These are phyloP conservation scores for Thielaviopsis euricoi DNA, from an alignment of 2,329 filamentous ascomycete species.

Conservation along the genomic window DNA sequence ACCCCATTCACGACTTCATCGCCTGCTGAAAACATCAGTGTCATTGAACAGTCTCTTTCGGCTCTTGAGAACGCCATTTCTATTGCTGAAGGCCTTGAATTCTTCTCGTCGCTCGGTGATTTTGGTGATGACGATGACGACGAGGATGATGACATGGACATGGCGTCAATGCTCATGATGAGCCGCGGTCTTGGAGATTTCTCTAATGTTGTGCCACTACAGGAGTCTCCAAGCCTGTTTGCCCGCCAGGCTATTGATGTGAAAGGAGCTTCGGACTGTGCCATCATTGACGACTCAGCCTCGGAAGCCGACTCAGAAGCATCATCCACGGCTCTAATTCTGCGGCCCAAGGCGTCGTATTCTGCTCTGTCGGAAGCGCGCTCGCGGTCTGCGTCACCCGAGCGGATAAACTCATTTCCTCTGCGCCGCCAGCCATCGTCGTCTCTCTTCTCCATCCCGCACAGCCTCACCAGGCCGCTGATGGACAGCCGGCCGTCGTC, in stretches of 20 bases:
- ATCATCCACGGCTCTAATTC: constrained; percentile 10
- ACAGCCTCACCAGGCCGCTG: neutral
- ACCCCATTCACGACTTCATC: neutral
- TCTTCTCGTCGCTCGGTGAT: neutral
- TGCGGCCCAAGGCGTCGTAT: neutral
- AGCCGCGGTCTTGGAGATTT: neutral
- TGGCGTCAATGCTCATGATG: neutral
- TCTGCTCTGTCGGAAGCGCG: neutral
- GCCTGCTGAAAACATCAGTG: neutral
- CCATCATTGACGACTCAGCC: constrained; percentile 8
- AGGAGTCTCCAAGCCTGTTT: neutral
- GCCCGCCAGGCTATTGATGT: neutral
- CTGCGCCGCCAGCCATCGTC: neutral
- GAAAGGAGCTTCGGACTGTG: neutral
- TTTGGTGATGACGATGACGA: neutral
- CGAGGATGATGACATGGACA: neutral
- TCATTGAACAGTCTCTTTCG: neutral
- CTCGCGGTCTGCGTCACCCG: neutral
- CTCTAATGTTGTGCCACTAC: constrained; percentile 5
- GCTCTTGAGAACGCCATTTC: neutral
- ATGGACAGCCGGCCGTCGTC: neutral
- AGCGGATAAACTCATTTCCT: neutral
- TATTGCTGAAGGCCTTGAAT: neutral
- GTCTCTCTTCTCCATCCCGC: neutral
- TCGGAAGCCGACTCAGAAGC: constrained; percentile 6